A percentile compares a stretch with the other conserved stretches of the same genome.
phyloP scores from a whole-genome alignment of 2,329 filamentous ascomycete genomes.

The Pleomassaria siparia region DNA sequence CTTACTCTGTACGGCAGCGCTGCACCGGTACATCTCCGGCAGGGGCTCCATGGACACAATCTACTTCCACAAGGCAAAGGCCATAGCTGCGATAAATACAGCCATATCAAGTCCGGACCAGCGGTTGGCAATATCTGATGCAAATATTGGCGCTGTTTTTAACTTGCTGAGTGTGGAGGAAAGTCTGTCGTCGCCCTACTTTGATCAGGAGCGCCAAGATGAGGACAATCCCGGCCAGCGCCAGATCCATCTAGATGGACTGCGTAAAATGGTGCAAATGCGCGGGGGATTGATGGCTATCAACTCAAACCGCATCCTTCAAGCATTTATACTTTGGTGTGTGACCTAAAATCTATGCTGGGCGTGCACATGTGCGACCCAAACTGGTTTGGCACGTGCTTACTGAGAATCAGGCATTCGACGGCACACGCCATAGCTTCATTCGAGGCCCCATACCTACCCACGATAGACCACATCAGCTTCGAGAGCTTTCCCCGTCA shows the following conservation, averaged over 20 bases:
- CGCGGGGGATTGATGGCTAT: conserved; percentile 38
- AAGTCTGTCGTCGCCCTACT: conserved; percentile 25
- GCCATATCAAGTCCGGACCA: conserved; percentile 30
- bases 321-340: conserved; percentile 46
- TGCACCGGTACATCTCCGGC: conserved; percentile 36
- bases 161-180: conserved; percentile 42
- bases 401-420: conserved; percentile 44
- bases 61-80: conserved; percentile 35
- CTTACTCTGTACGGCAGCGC: conserved; percentile 37
- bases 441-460: conserved; percentile 36
- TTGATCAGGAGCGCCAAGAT: conserved; percentile 18
- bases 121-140: conserved; percentile 34
- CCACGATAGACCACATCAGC: conserved; percentile 32
- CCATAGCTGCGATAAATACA: conserved; percentile 37
- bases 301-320: conserved; percentile 40
- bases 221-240: conserved; percentile 36
- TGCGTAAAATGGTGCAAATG: conserved; percentile 39
- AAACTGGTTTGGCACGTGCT: conserved; percentile 35
- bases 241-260: conserved; percentile 34
- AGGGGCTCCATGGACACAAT: conserved; percentile 34
- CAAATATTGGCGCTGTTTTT: conserved; percentile 43
- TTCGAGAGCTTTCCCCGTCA: conserved; percentile 29
- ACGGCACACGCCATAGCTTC: conserved; percentile 41
- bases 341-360: conserved; percentile 16
- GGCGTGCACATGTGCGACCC: conserved; percentile 13